phyloP scores from a whole-genome alignment of 441 rosid species.

The Brassica hybrid region DNA sequence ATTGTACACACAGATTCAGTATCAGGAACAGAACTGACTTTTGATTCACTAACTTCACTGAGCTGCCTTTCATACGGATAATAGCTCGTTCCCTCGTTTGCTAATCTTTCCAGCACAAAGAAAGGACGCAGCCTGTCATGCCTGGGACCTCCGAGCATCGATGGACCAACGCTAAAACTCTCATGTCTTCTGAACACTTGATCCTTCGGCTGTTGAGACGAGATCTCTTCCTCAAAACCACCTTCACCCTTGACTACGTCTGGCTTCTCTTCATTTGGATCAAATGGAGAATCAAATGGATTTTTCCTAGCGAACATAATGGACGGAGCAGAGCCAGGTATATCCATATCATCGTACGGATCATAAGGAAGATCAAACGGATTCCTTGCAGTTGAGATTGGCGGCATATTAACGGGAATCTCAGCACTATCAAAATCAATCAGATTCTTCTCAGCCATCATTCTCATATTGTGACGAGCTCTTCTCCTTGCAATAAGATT shows the following conservation, averaged over 20 bases:
- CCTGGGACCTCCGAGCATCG: slow-evolving; percentile 5
- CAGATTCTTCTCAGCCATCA: neutral
- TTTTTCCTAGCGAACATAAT: neutral
- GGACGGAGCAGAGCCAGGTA: slow-evolving; percentile 6
- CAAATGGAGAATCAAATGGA: neutral
- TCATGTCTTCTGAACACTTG: slow-evolving; percentile 12
- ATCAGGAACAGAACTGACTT: slow-evolving; percentile 6
- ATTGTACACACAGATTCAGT: neutral
- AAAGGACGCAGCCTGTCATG: neutral
- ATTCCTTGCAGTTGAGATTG: neutral
- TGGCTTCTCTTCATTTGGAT: neutral
- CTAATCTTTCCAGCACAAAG: neutral
- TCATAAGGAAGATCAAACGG: slow-evolving; percentile 10
- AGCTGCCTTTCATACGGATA: neutral
- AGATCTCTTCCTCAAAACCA: neutral
- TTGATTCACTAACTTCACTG: slow-evolving; percentile 3
- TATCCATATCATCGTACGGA: neutral
- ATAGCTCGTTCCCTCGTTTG: slow-evolving; percentile 1
- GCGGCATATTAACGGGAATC: neutral
- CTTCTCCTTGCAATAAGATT: slow-evolving; percentile 4
- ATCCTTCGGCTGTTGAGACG: neutral
- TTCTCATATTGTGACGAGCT: slow-evolving; percentile 1
- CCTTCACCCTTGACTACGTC: neutral
- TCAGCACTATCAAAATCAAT: slow-evolving; percentile 8
- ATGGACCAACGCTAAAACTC: slow-evolving; percentile 1